Base-by-base conservation (phyloP, 371 early-diverging fungal species). In the Mortierella sp. region DNA sequence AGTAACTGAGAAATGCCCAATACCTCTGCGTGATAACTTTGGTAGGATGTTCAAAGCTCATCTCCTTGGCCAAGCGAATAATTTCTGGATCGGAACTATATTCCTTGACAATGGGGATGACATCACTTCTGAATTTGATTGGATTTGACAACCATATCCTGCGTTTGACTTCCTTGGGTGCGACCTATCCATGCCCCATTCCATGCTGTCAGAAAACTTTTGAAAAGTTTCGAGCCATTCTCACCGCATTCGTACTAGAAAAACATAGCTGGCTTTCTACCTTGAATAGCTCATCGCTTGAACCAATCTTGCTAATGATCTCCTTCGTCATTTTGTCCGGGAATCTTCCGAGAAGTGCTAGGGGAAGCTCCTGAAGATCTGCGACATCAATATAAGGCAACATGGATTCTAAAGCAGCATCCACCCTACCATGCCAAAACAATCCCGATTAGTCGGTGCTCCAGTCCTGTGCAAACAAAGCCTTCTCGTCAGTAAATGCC, bases 291-390 rank as follows among this genome's bases (percentile, higher is more conserved):
- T 66, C 80, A 6, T 81, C 70, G 42, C 83, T 71, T 12, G 54
- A 55, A 26, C 83, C 84, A 23, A 91, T 75, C 26, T 79, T 70
- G 19, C 84, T 78, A 28, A 86, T 73, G 23, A 85, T 80, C 9
- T 85, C 83, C 15, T 83, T 81, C 0, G 81, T 80, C 34, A 90
- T 79, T 61, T 82, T 66, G 28, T 60, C 69, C 7, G 87, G 89
- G 51, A 84, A 85, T 44, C 83, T 84, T 21, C 81, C 80, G 27
- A 91, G 69, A 6, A 91, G 80, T 9, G 87, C 79, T 71, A 91
- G 83, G 14, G 92, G 90, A 23, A 91, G 81, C 12, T 87, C 82
- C 51, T 87, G 90, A 73, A 91, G 83, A 6, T 82, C 69, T 4
- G 86, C 81, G 0, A 85, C 78, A 23, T 80, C 76, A 30, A 91